phyloP scores from a whole-genome alignment of 2,329 filamentous ascomycete genomes.

The Calcarisporium arbuscula region DNA sequence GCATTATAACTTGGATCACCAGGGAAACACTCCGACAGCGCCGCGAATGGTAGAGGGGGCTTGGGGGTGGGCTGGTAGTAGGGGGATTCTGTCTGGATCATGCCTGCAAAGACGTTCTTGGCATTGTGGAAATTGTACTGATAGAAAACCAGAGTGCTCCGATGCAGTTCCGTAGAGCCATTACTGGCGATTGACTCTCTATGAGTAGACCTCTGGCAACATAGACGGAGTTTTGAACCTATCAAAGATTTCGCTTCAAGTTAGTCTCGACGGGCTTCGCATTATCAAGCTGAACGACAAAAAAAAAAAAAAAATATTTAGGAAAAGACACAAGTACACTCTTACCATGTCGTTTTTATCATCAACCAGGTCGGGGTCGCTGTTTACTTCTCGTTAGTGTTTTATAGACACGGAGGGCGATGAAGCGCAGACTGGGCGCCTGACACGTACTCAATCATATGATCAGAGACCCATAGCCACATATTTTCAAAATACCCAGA shows the following conservation, averaged over 20 bases:
- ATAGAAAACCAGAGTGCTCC: slow-evolving; percentile 42
- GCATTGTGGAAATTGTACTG: slow-evolving; percentile 42
- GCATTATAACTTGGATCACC: slow-evolving; percentile 11
- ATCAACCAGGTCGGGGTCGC: slow-evolving; percentile 24
- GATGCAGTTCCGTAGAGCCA: slow-evolving; percentile 40
- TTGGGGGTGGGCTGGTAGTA: slow-evolving; percentile 20
- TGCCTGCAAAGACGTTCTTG: slow-evolving; percentile 46
- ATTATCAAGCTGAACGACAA: slow-evolving; percentile 32
- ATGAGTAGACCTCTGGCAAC: slow-evolving; percentile 29
- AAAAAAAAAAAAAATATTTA: slow-evolving; percentile 35
- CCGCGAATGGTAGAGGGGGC: slow-evolving; percentile 14
- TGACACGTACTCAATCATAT: slow-evolving; percentile 36
- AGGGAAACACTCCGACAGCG: slow-evolving; percentile 3
- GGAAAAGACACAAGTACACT: background rate
- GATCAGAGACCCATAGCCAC: slow-evolving; percentile 66
- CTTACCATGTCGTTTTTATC: slow-evolving; percentile 50
- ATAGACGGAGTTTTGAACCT: slow-evolving; percentile 25
- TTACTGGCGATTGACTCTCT: slow-evolving; percentile 18
- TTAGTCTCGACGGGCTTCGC: no score
- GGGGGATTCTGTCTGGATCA: slow-evolving; percentile 60
- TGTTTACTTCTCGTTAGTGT: no score
- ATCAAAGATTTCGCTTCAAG: background rate
- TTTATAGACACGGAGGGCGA: background rate
- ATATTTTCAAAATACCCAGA: slow-evolving; percentile 47
- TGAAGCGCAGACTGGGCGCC: no score